These are phyloP conservation scores for Globisporangium spiculum DNA, from an alignment of 352 stramenopile genomes.

Conservation along the genomic window DNA sequence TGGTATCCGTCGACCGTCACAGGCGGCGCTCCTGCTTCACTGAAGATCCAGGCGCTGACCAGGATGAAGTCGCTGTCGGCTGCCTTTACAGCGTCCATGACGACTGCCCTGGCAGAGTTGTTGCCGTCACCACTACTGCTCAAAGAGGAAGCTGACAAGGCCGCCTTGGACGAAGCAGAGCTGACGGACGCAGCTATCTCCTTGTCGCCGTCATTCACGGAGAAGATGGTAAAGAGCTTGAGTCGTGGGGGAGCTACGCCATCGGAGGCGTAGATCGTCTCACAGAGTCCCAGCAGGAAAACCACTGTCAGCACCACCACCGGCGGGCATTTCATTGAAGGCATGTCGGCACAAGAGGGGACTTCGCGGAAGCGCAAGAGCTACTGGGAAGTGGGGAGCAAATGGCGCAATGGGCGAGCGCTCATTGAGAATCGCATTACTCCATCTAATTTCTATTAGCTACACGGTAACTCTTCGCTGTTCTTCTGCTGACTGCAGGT, in stretches of 20 bases:
- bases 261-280: not conserved
- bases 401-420: not conserved
- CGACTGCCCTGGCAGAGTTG: not conserved
- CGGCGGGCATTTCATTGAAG: not conserved
- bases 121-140: not conserved
- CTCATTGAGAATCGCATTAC: not conserved
- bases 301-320: not conserved
- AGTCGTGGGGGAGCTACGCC: not conserved
- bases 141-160: not conserved
- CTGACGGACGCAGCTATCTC: not conserved
- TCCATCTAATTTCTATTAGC: not conserved
- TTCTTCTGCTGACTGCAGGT: conserved; percentile 3
- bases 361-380: not conserved
- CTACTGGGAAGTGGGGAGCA: not conserved
- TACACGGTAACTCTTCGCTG: not conserved
- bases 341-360: not conserved
- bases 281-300: not conserved
- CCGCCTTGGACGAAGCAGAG: not conserved
- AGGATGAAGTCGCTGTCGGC: conserved; percentile 21
- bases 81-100: not conserved
- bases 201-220: not conserved
- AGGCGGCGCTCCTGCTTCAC: not conserved
- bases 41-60: not conserved
- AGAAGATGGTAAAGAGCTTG: conserved; percentile 10
- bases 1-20: conserved; percentile 6